Percentiles rank a stretch among this genome's conserved stretches.
phyloP scores from a whole-genome alignment of 2,329 filamentous ascomycete genomes.

The Tolypocladium pustulatum region DNA sequence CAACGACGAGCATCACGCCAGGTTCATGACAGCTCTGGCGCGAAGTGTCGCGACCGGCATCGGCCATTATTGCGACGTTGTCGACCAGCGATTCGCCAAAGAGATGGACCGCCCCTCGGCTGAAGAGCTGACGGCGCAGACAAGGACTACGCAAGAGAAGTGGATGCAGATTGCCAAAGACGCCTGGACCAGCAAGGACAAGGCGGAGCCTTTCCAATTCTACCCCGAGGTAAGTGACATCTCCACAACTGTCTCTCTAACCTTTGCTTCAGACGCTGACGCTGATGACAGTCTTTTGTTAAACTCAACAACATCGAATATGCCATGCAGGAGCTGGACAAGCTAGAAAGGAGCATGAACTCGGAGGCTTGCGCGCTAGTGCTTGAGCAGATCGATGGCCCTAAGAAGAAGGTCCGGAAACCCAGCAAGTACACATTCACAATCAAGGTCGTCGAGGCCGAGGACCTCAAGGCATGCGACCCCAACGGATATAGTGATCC shows the following conservation, averaged over 20 bases:
- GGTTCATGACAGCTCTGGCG: conserved; percentile 90
- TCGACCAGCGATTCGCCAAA: conserved; percentile 74
- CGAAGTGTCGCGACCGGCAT: conserved; percentile 77
- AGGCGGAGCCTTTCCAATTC: conserved; percentile 94
- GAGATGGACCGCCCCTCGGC: conserved; percentile 92
- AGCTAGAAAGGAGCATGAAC: conserved; percentile 79
- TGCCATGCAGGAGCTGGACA: conserved; percentile 84
- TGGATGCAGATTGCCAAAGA: conserved; percentile 92
- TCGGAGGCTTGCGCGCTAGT: conserved; percentile 83
- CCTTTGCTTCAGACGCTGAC: conserved; percentile 16
- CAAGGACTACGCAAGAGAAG: conserved; percentile 79
- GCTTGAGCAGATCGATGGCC: conserved; percentile 63
- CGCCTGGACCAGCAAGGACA: conserved; percentile 83
- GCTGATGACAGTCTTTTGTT: conserved; percentile 63
- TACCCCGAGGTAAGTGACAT: conserved; percentile 63
- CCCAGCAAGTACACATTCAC: conserved; percentile 93
- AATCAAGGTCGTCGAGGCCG: conserved; percentile 95
- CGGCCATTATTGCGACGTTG: conserved; percentile 79
- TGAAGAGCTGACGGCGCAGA: conserved; percentile 69
- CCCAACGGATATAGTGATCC: conserved; percentile 90
- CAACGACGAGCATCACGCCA: conserved; percentile 85
- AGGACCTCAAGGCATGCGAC: conserved; percentile 97
- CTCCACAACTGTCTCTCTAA: background rate
- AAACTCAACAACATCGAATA: conserved; percentile 98
- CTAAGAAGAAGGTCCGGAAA: conserved; percentile 52